Evolutionary conservation across 768 basidiomycete species (phyloP), one percentile per base, ranked within the genome.

Genomic region (Holtermanniella nyarrowii): DNA sequence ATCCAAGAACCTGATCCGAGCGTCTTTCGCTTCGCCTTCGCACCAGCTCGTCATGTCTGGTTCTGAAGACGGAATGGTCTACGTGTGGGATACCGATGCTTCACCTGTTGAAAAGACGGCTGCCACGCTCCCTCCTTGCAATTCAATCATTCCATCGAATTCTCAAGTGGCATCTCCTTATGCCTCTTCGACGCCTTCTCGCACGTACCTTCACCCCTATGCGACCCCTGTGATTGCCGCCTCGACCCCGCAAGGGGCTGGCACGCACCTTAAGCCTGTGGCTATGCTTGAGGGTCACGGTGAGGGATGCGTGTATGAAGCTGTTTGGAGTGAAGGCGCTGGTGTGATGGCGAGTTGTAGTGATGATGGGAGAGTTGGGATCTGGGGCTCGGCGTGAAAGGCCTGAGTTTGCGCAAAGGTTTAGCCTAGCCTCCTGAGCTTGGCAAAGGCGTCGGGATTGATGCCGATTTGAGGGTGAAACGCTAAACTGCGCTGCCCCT

Each of bases 1-100:
- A 0, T 68, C 70, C 13, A 65, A 68, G 47, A 71, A 66, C 61
- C 62, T 69, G 20, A 60, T 71, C 23, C 57, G 70, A 10, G 62
- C 64, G 13, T 53, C 55, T 18, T 71, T 71, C 46, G 62, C 61
- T 0, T 49, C 48, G 10, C 40, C 49, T 23, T 53, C 48, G 5
- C 49, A 53, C 10, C 57, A 57, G 13, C 51, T 69, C 40, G 42
- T 71, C 26, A 46, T 71, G 14, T 53, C 59, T n/a, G 70, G 70
- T 13, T 68, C 66, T 11, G 70, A 71, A 49, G 70, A 70, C 42
- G 66, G 68, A 1, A 52, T 26, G 16, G 56, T 70, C 4, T 68
- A 70, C 46, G 46, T 70, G 22, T 70, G 68, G 68, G 66, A 68
- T 45, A 41, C 60, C 14, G 68, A 70, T 42, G 55, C 47, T 1